These are phyloP conservation scores for Hericium coralloides DNA, from an alignment of 768 basidiomycete species.

Conservation along the genomic window DNA sequence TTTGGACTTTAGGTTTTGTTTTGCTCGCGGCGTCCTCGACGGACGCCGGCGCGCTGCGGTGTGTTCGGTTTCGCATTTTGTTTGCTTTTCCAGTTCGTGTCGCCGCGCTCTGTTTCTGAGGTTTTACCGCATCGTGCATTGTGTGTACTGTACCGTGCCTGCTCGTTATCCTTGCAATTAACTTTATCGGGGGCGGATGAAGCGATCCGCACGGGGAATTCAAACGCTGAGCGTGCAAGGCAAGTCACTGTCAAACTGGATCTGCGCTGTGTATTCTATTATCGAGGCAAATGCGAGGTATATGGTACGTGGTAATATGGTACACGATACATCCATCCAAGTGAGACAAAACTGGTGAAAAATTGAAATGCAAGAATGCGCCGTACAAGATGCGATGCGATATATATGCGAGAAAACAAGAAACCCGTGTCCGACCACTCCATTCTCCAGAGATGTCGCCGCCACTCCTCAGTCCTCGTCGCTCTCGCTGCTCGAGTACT, in stretches of 20 bases:
- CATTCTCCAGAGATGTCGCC: not conserved
- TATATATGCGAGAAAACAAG: not conserved
- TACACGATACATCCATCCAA: not conserved
- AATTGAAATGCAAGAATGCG: not conserved
- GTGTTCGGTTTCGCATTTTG: not conserved
- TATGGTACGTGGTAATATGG: too few relatives aligned
- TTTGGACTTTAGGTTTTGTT: not conserved
- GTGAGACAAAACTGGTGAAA: not conserved
- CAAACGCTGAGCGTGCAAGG: too few relatives aligned
- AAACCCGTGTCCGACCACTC: not conserved
- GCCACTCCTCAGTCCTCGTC: constrained; percentile 20
- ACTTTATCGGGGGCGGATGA: not conserved
- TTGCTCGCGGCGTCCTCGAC: not conserved
- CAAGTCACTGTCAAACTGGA: too few relatives aligned
- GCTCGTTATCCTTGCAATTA: not conserved
- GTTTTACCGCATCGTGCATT: not conserved
- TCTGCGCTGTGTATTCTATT: too few relatives aligned
- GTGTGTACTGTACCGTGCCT: not conserved
- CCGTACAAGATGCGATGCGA: not conserved
- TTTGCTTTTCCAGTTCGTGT: not conserved
- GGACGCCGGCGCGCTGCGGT: not conserved
- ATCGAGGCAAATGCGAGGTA: too few relatives aligned
- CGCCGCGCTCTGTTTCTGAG: not conserved
- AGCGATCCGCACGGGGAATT: not conserved
- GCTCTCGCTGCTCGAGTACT: constrained; percentile 43